Evolutionary conservation across 495 filamentous ascomycete genomes (phyloP).

Genomic region (Sabuloglossum arenarium): DNA sequence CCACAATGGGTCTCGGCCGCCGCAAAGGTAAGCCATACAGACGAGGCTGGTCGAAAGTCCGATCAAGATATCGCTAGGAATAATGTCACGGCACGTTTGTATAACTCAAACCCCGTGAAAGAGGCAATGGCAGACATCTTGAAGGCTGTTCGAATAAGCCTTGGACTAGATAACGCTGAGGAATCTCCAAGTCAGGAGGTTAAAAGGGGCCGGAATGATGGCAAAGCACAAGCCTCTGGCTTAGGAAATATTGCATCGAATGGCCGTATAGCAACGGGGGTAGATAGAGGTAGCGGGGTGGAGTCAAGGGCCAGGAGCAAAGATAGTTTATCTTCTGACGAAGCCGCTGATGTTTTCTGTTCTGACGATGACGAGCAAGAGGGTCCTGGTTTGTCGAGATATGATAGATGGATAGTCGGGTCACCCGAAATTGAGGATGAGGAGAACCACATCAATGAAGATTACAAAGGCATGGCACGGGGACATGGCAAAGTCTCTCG

Average conservation of each 20-base stretch:
- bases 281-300: neutral
- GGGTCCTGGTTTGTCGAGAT: neutral
- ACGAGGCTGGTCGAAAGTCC: slow-evolving; percentile 11
- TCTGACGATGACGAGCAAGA: slow-evolving; percentile 2
- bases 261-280: neutral
- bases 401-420: neutral
- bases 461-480: neutral
- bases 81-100: slow-evolving; percentile 69
- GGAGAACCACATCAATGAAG: neutral
- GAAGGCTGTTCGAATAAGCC: slow-evolving; percentile 33
- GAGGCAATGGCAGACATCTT: slow-evolving; percentile 41
- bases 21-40: neutral
- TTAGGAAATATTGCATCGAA: neutral
- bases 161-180: slow-evolving; percentile 31
- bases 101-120: slow-evolving; percentile 53
- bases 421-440: slow-evolving; percentile 1
- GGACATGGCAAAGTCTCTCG: neutral
- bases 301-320: neutral
- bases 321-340: neutral
- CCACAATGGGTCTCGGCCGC: slow-evolving; percentile 16
- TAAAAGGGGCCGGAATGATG: neutral
- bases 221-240: neutral
- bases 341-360: neutral
- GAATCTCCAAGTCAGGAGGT: neutral
- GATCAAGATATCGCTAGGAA: slow-evolving; percentile 17